Base-by-base conservation (phyloP, 1,139 yeast genomes). In the Meyerozyma carpophila region DNA sequence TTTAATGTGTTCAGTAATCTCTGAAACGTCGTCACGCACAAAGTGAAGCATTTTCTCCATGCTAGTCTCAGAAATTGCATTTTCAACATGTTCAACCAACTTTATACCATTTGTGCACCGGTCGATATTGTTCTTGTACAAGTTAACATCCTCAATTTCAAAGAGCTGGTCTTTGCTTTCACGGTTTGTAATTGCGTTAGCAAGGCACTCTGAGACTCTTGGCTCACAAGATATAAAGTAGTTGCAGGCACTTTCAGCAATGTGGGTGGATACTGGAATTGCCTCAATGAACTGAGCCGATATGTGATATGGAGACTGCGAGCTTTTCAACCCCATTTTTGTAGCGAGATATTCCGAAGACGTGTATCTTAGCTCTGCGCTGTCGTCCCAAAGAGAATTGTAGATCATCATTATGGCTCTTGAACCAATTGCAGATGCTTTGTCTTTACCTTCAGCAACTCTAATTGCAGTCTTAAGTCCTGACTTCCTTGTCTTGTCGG, bases 301-400 rank as follows among this genome's bases (percentile, higher is more conserved):
- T 41, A 51, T 42, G n/a, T 73, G 36, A 61, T 59, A 44, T 56
- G 63, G 11, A 56, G 53, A 26, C 65, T 59, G 7, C 8, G 60
- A 41, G 13, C 54, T 51, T 6, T 50, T 45, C 3, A 57, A 45
- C 0, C 47, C 50, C 24, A 68, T 50, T 10, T 56, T 47, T 16
- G 41, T n/a, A 3, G 66, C 58, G 11, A 75, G 49, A 43, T 61
- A 62, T 3, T 50, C 37, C 0, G 81, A 61, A 1, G 79, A 69
- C 3, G 55, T 25, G 1, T 52, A 48, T 51, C 85, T 62, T 10
- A 81, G 64, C 8, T 65, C 73, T 8, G 68, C 73, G 49, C 82
- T 87, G 54, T 84, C 93, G 57, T 85, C 94, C 42, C 70, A 66
- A 13, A 82, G 58, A 47, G 68, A 74, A 13, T 59, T 54, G 47